Conservation (phyloP, 2,329 filamentous ascomycete species). For the Fusarium protoensiforme region DNA sequence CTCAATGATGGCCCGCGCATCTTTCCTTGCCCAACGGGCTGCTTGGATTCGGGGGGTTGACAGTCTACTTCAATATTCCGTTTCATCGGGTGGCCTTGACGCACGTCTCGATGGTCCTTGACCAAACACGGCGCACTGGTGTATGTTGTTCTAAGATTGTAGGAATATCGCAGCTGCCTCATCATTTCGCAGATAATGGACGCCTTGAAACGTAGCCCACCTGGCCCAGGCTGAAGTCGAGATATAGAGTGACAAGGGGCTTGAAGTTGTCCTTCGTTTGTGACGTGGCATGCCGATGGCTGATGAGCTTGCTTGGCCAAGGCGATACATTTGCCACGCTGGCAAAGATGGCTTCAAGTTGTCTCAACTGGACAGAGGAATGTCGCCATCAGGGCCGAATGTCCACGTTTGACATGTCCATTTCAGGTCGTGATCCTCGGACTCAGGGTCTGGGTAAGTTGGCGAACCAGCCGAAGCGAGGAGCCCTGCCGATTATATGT, state of each 20-base stretch:
- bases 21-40: not conserved
- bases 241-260: not conserved
- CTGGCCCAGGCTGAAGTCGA: not conserved
- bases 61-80: not conserved
- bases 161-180: too few species aligned
- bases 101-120: not conserved
- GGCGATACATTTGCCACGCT: not conserved
- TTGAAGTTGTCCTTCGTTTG: not conserved
- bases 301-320: not conserved
- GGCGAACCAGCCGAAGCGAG: not conserved
- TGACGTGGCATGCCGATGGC: not conserved
- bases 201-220: not conserved
- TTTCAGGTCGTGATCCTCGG: not conserved
- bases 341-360: not conserved
- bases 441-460: not conserved
- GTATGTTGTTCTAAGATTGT: too few species aligned
- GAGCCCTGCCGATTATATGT: not conserved
- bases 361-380: not conserved
- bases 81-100: not conserved
- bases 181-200: not conserved
- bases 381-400: not conserved
- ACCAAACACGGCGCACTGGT: too few species aligned
- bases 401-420: not conserved
- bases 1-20: too few species aligned
- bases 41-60: conserved; percentile 2